Base-by-base conservation (phyloP, 306 rosid species). In the Prinsepia uniflora region DNA sequence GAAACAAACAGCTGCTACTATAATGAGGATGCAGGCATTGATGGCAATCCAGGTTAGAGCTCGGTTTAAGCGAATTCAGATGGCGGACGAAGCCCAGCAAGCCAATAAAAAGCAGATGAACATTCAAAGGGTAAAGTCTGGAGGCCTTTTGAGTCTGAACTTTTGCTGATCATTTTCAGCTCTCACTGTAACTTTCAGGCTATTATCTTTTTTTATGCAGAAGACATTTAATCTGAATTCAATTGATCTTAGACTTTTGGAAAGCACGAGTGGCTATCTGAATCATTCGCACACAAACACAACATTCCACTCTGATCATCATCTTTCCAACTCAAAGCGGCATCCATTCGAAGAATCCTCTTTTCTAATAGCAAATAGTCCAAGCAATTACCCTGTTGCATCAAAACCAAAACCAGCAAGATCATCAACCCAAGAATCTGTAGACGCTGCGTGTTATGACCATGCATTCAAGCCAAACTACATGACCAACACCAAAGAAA, bases 31-130 rank as follows among this genome's bases (percentile, higher is more conserved):
- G 92, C 99, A 89, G 65, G 96, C 99, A 3, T 76, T 91, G 80
- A 91, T 91, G 85, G 77, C 96, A 18, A 91, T 90, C 74, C 99
- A 94, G 80, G 92, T 94, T 64, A 72, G 92, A 83, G 94, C 98
- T 45, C 88, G 98, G 39, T 79, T 82, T 57, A 84, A 84, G 41
- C 78, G 99, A 79, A 77, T 94, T 79, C 89, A 84, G 70, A 72
- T 74, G 83, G 79, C 80, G 41, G 90, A 85, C 57, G 93, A 84
- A 57, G 72, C 76, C 65, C 78, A 74, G 63, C 68, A 24, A 41
- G 79, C 61, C 14, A 71, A 57, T 30, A 65, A 64, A 70, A 79
- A 65, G 36, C 84, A 69, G 50, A 63, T 77, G 44, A 57, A 77
- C 5, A 70, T 67, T 24, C 69, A 36, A 22, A 67, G 72, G 18